These are phyloP conservation scores for Amanita rimosa DNA, from an alignment of 768 basidiomycete species.

Conservation along the genomic window DNA sequence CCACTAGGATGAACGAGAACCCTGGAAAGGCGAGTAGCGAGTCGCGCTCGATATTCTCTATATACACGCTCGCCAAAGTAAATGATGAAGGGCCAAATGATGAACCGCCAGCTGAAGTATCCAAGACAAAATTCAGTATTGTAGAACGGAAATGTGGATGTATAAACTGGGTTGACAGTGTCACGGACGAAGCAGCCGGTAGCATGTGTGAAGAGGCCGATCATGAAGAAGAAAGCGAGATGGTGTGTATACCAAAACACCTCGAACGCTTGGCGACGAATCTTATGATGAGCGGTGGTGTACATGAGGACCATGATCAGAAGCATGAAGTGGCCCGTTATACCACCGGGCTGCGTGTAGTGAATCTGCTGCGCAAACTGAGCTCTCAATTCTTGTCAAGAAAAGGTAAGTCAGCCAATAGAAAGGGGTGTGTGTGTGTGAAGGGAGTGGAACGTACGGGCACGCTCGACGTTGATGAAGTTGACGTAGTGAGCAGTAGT, in stretches of 20 bases:
- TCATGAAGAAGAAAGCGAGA: conserved; percentile 89
- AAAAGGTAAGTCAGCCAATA: neutral
- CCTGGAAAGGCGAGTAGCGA: conserved; percentile 69
- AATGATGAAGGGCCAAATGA: conserved; percentile 83
- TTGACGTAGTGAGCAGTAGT: conserved; percentile 92
- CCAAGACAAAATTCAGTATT: conserved; percentile 80
- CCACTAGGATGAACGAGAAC: conserved; percentile 86
- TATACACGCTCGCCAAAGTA: conserved; percentile 85
- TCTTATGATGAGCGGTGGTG: conserved; percentile 80
- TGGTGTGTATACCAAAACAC: conserved; percentile 98
- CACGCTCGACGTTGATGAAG: conserved; percentile 83
- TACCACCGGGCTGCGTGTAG: conserved; percentile 82
- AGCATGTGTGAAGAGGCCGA: conserved; percentile 82
- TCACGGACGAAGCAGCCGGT: conserved; percentile 95
- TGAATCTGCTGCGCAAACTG: conserved; percentile 75
- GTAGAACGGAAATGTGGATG: conserved; percentile 75
- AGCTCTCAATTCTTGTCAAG: conserved; percentile 59
- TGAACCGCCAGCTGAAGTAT: conserved; percentile 85
- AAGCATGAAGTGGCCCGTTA: conserved; percentile 94
- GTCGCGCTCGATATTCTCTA: conserved; percentile 73
- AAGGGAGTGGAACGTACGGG: conserved; percentile 42
- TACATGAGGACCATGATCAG: conserved; percentile 91
- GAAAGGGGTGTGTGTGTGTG: neutral
- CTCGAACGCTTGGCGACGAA: conserved; percentile 86
- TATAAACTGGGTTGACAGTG: conserved; percentile 60